A percentile compares a stretch with the other conserved stretches of the same genome.
Evolutionary conservation across 805 yeast species (phyloP).

Genomic region (Saccharomycopsis sp.): DNA sequence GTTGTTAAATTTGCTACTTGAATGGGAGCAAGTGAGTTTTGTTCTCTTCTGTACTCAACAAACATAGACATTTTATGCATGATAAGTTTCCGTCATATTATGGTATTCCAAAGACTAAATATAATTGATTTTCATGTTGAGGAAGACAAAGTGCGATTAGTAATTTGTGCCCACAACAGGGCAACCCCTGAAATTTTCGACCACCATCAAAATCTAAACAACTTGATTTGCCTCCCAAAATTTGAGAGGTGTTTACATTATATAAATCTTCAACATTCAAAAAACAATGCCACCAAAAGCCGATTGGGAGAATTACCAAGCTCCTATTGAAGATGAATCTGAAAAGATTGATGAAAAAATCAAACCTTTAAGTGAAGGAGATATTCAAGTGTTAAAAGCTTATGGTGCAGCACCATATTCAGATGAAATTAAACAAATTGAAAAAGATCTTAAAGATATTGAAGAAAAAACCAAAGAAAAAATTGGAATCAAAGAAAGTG

Average conservation of each 20-base stretch:
- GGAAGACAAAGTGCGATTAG: too few species aligned
- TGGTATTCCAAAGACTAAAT: too few species aligned
- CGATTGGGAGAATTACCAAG: conserved; percentile 95
- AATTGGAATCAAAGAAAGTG: conserved; percentile 89
- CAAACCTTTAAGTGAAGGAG: conserved; percentile 88
- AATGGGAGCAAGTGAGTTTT: too few species aligned
- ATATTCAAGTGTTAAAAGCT: conserved; percentile 92
- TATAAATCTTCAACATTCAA: neutral
- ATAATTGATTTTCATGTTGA: too few species aligned
- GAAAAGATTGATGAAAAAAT: conserved; percentile 59
- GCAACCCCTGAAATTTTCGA: too few species aligned
- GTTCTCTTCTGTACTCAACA: too few species aligned
- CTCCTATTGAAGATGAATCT: conserved; percentile 61
- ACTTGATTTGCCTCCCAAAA: neutral
- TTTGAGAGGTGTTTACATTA: neutral
- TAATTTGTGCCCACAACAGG: too few species aligned
- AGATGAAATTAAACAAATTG: conserved; percentile 65
- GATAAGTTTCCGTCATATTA: too few species aligned
- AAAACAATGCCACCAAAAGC: conserved; percentile 87
- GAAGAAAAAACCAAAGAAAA: conserved; percentile 88
- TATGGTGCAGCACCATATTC: conserved; percentile 98
- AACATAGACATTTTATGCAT: too few species aligned
- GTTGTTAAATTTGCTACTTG: too few species aligned
- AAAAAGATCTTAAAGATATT: conserved; percentile 74
- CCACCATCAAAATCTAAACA: too few species aligned